phyloP scores from a whole-genome alignment of 179 eudicot species.

The Amaranthus tricolor region DNA sequence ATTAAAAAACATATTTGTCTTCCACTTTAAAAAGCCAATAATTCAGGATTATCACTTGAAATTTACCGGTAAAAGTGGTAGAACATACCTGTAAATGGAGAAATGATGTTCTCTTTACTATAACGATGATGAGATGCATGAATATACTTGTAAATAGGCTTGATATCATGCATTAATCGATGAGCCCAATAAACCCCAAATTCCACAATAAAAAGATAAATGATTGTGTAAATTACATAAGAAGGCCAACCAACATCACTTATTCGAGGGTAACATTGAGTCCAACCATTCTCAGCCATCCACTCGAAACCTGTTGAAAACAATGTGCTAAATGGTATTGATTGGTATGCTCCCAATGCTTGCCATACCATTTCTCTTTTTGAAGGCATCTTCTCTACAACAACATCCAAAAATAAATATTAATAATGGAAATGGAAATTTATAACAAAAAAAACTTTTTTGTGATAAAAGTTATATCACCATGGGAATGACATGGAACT shows the following conservation, averaged over 20 bases:
- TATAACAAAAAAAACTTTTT: no score
- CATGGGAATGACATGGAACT: no score
- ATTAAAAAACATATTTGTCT: no score
- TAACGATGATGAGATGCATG: conserved; percentile 19
- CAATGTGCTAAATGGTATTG: conserved; percentile 16
- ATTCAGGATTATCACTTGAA: no score
- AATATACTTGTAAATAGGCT: conserved; percentile 22
- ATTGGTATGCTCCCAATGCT: background rate
- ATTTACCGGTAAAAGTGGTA: background rate
- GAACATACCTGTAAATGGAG: conserved; percentile 21
- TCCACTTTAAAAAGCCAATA: no score
- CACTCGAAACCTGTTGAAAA: conserved; percentile 19
- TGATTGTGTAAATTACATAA: background rate
- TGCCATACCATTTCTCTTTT: conserved; percentile 17
- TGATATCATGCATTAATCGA: conserved; percentile 21
- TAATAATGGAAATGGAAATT: no score
- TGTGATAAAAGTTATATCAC: no score
- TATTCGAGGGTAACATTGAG: conserved; percentile 17
- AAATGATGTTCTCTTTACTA: conserved; percentile 11
- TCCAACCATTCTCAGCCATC: conserved; percentile 27
- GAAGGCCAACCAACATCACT: conserved; percentile 18
- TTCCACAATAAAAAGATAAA: conserved; percentile 15
- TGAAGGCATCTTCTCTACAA: conserved; percentile 8
- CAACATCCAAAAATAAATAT: background rate
- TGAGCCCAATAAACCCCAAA: conserved; percentile 21